phyloP scores from a whole-genome alignment of 768 basidiomycete species.

The Antrodiella citrinella region DNA sequence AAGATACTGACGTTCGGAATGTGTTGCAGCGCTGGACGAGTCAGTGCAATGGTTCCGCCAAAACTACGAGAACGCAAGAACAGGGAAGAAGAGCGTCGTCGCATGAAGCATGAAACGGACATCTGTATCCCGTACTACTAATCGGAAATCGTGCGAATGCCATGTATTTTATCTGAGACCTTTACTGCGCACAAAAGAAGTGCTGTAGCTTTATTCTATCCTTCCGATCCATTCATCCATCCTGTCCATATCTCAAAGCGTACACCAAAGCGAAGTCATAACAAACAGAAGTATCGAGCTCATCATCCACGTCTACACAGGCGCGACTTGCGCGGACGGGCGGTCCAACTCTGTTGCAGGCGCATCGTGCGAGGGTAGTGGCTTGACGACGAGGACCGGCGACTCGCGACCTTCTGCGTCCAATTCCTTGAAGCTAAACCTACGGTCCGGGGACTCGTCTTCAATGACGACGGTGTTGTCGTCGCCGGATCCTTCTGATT shows the following conservation, averaged over 20 bases:
- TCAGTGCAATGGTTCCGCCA: conserved; percentile 84
- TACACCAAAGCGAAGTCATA: no score
- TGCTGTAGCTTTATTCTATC: not conserved
- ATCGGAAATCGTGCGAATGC: not conserved
- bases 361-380: no score
- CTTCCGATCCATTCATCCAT: not conserved
- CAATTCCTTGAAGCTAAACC: not conserved
- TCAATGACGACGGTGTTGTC: not conserved
- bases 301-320: no score
- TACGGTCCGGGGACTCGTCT: not conserved
- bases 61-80: conserved; percentile 70
- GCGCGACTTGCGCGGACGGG: no score
- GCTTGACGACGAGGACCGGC: not conserved
- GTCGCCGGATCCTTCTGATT: not conserved
- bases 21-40: conserved; percentile 55
- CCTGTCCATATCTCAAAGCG: no score
- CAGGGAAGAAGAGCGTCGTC: conserved; percentile 27
- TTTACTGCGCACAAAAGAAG: not conserved
- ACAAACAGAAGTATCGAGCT: no score
- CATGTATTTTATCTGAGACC: not conserved
- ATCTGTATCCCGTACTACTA: not conserved
- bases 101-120: not conserved
- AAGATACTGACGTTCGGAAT: not conserved
- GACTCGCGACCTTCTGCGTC: not conserved
- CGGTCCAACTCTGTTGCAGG: no score